Base-by-base conservation (phyloP, 306 rosid genomes). In the Citrullus mucosospermus region DNA sequence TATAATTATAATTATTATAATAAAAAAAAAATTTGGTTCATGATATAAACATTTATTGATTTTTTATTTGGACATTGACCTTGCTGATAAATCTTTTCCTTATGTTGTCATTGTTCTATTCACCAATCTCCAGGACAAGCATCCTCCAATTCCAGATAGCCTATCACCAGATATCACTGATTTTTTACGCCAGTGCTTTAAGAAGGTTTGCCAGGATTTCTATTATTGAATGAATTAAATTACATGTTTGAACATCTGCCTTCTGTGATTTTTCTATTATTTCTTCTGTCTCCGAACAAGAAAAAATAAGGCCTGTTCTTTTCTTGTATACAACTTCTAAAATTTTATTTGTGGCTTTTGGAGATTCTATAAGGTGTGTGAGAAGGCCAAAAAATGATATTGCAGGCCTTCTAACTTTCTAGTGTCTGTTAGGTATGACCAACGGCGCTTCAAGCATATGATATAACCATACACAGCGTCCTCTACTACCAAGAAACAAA, bases 131-230 rank as follows among this genome's bases (percentile, higher is more conserved):
- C 92, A 95, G 99, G 99, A 95, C 67, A 92, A 92, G 75, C 96
- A 85, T 79, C 98, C 99, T 81, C 99, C 99, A 68, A 92, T 95
- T 81, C 99, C 99, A 30, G 98, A 95, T 84, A 87, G 97, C 86
- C 86, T 95, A 63, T 89, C 98, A 78, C 90, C 90, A 62, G 96
- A 95, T 84, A 91, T 95, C 81, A 92, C 99, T 57, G 99, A 95
- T 90, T 96, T 96, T 88, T 84, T 96, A 80, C 90, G 91, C 76
- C 99, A 96, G 81, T 96, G 99, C 88, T 95, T 95, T 87, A 89
- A 92, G 90, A 95, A 95, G 99, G 99, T 92, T 86, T 85, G 83
- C 41, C 79, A 43, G 44, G 76, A 82, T 61, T 80, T 70, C 9
- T 41, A 22, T 78, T 30, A 48, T 61, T 61, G 61, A 30, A 41